Evolutionary conservation across 2,329 filamentous ascomycete species (phyloP).

Genomic region (Graphilbum ipis-grandicollis): DNA sequence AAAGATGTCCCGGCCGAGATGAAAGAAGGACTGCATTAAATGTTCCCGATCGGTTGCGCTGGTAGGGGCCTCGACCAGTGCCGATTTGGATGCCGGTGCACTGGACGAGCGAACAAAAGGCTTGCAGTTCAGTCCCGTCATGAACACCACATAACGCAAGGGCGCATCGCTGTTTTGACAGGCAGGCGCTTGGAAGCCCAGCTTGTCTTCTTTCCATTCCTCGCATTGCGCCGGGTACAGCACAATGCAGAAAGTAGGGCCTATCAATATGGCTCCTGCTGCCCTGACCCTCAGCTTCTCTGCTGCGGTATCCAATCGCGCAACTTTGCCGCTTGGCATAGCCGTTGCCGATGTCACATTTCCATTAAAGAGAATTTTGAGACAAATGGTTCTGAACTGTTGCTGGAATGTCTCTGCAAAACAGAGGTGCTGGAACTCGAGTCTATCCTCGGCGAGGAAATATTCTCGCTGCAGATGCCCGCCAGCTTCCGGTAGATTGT

Average conservation of each 20-base stretch:
- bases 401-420: not conserved
- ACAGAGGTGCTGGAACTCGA: not conserved
- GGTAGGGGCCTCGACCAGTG: not conserved
- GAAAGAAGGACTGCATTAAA: conserved; percentile 12
- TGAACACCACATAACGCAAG: conserved; percentile 22
- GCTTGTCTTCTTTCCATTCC: conserved; percentile 14
- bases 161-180: conserved; percentile 2
- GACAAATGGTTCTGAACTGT: not conserved
- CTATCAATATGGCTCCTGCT: conserved; percentile 18
- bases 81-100: too few species aligned
- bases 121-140: conserved; percentile 10
- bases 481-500: not conserved
- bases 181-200: conserved; percentile 9
- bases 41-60: conserved; percentile 4
- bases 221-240: conserved; percentile 20
- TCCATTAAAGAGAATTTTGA: conserved; percentile 12
- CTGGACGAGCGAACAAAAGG: conserved; percentile 7
- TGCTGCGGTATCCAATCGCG: conserved; percentile 14
- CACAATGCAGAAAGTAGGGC: conserved; percentile 18
- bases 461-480: too few species aligned
- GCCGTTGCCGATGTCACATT: too few species aligned
- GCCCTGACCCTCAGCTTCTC: conserved; percentile 18
- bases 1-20: conserved; percentile 16
- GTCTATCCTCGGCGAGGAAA: not conserved
- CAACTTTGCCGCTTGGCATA: too few species aligned